Base-by-base conservation (phyloP, 2,329 filamentous ascomycete species). In the Escovopsis weberi region DNA sequence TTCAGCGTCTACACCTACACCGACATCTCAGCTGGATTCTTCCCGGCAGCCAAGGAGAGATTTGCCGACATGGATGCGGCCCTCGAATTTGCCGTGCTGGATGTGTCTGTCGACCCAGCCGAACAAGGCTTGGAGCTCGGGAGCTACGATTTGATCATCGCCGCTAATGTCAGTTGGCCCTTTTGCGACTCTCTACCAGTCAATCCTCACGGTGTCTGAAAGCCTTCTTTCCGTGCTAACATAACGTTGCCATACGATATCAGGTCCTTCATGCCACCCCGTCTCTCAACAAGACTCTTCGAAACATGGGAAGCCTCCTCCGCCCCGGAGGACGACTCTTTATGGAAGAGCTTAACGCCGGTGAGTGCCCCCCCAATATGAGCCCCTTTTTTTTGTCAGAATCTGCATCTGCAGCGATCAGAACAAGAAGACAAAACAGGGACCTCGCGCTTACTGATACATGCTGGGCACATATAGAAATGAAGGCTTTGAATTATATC, bases 11-110 rank as follows among this genome's bases (percentile, higher is more conserved):
- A 39, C 26, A 39, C 38, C 38, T 39, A n/a, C 38, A 39, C 38
- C 26, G 38, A 39, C 39, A 55, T 64, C 2, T 64, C 59, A 7
- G 33, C 46, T 8, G 49, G 41, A 3, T 59, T 58, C 44, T 56
- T 61, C 36, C 41, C 40, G 5, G 34, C 37, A 2, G 57, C 55
- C 2, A 43, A 47, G 15, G 43, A 50, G 10, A 30, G 36, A 30
- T 52, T 44, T 45, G 53, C 38, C 3, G 28, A 45, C 6, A 43
- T 49, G n/a, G 39, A 38, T 23, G 23, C 23, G 6, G 47, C 44
- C n/a, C 47, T 57, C 11, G 46, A 47, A 1, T 59, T 57, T 37
- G 42, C 47, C 15, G 40, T 41, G 1, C 51, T 67, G 2, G 58
- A 67, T 38, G 52, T 62, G 26, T 48, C 57, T 42, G 46, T 45